phyloP scores from a whole-genome alignment of 2,329 filamentous ascomycete genomes.

The Aspergillus tamarii region DNA sequence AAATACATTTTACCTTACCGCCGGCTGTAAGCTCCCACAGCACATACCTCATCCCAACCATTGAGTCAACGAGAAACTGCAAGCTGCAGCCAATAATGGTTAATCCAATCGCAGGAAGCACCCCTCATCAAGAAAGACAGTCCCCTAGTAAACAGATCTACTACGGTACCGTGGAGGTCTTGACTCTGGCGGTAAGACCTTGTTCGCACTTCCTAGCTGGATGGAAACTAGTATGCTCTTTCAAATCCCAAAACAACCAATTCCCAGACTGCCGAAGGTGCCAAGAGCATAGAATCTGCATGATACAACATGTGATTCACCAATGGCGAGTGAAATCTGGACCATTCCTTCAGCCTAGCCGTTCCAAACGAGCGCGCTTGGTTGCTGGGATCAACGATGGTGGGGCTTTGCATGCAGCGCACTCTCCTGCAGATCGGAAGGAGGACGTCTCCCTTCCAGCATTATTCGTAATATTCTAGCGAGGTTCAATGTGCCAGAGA shows the following conservation, averaged over 20 bases:
- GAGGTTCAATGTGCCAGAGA: no score
- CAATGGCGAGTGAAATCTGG: background rate
- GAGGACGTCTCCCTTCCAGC: no score
- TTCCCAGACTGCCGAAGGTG: background rate
- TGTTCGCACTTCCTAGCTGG: background rate
- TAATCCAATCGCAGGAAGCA: background rate
- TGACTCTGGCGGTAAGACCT: background rate
- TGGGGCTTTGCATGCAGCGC: no score
- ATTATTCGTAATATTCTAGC: no score
- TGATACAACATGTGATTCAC: background rate
- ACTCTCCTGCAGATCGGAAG: no score
- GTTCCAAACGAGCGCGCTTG: no score
- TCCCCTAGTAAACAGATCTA: no score
- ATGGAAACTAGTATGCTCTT: background rate
- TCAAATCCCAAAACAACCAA: background rate
- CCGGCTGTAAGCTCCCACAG: background rate
- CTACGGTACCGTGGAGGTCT: background rate
- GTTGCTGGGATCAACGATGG: no score
- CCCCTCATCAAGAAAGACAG: background rate
- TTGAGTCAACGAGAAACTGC: background rate
- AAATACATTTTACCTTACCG: background rate
- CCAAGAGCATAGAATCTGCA: background rate
- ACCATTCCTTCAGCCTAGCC: background rate
- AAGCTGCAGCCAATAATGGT: background rate
- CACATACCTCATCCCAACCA: background rate